Evolutionary conservation across 352 stramenopile genomes (phyloP), one percentile per base, ranked within the genome.

Genomic region (Globisporangium rhizosaccharum): DNA sequence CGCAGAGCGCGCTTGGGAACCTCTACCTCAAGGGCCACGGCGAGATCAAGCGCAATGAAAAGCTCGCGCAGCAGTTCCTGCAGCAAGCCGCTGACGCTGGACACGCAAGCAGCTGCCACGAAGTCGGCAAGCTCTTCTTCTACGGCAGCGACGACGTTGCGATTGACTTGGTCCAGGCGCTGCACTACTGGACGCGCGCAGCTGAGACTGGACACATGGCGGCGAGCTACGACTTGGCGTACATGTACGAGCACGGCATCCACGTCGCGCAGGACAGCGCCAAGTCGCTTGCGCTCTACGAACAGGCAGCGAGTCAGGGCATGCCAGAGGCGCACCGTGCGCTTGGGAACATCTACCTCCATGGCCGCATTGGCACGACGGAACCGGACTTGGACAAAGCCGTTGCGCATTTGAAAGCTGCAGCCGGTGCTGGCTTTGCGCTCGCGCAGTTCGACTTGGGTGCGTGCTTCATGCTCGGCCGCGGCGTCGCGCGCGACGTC

Each of bases 391-490:
- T 62, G 0, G 51, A 67, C 41, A 67, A 73, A 20, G 84, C 82
- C 2, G 72, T 75, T 8, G 52, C 55, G n/a, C 73, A 86, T 61
- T 88, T 92, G 52, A 75, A 71, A 15, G 68, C 65, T 2, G 85
- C 85, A 11, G 85, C 85, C 10, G 79, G 88, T 36, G 71, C 72
- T 41, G 81, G 85, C 18, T 67, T 86, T 41, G 66, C 75, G 10
- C 55, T 65, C 26, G 83, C 85, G 25, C 82, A 91, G 62, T 94
- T 94, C 62, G 80, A 92, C 60, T 50, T 94, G 0, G 85, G 81
- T n/a, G 82, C 81, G 36, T 92, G 82, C 62, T 90, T 80, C 55
- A 78, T 89, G 70, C 68, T 94, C 33, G 85, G 79, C n/a, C 78
- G 80, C 42, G 80, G 82, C 12, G 72, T 88, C 8, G 66, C 70